Evolutionary conservation across 129 eudicot genomes (phyloP), one percentile per base, ranked within the genome.

Genomic region (Calendula officinalis): DNA sequence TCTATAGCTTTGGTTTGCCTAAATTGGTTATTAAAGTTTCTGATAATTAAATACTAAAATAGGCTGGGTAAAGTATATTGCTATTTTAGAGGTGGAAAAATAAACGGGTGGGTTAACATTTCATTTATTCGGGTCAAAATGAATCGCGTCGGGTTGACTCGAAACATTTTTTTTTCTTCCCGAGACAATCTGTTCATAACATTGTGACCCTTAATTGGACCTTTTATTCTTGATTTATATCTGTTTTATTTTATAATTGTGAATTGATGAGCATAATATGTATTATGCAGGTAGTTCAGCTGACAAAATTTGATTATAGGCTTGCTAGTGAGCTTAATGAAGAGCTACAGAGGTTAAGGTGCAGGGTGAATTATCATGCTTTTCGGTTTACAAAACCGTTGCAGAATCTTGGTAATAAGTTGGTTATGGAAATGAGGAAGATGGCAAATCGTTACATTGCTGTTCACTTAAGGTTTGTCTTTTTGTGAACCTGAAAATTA

Each of bases 321-420:
- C 95, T 90, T 62, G 81, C 97, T 47, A 83, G 78, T 75, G 87
- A 90, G 67, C 88, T 90, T 53, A 80, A 79, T 60, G 84, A 80
- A 36, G 85, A 81, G 36, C 83, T 90, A 13, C 97, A 90, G 54
- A 90, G 80, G 72, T 70, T 90, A 71, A 83, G 89, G n/a, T 90
- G 97, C 69, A 86, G 95, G 60, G 97, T 81, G 52, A 90, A 90
- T 69, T 86, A 83, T 75, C 86, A 86, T 77, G 97, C 97, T 37
- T 80, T 90, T 52, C 77, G 91, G 76, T 90, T 90, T 67, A 86
- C 95, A 35, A 81, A 86, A 60, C 85, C 95, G 32, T 67, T 90
- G 47, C 78, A 74, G 62, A 66, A 76, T 57, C 74, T 90, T 44
- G 97, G 97, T 40, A 80, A 78, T 78, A 83, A 50, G 61, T 62